Evolutionary conservation across 2,329 filamentous ascomycete genomes (phyloP).

Genomic region (Diaporthe sp.): DNA sequence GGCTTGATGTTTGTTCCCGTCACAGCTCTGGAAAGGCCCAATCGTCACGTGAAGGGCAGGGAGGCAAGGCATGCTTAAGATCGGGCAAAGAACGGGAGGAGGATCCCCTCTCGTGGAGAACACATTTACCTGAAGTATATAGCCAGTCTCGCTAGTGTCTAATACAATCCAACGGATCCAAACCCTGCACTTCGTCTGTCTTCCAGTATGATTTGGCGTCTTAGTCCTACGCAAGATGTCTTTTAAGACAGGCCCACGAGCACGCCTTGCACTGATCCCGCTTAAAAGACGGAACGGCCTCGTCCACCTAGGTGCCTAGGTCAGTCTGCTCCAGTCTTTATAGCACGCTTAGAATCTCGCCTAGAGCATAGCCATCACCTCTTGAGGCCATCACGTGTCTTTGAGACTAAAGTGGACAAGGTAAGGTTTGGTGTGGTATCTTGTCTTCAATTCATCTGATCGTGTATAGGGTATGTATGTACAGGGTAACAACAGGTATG

Average conservation of each 20-base stretch:
- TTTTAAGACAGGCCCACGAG: background rate
- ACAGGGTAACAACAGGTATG: constrained; percentile 36
- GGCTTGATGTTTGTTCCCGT: background rate
- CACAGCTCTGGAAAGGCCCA: constrained; percentile 1
- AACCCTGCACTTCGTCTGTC: background rate
- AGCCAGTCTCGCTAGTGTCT: constrained; percentile 35
- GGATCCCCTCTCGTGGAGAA: background rate
- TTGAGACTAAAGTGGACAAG: background rate
- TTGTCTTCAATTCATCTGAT: constrained; percentile 37
- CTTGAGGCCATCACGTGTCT: no score
- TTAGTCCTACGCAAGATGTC: background rate
- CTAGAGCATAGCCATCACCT: background rate
- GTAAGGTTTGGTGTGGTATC: background rate
- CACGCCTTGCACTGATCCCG: no score
- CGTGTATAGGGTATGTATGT: constrained; percentile 38
- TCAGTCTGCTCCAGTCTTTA: no score
- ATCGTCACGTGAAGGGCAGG: background rate
- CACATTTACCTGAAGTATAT: constrained; percentile 32
- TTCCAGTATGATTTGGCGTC: background rate
- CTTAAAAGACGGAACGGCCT: background rate
- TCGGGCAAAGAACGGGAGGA: background rate
- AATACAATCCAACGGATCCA: constrained; percentile 21
- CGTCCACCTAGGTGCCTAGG: no score
- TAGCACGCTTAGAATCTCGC: background rate
- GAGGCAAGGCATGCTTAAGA: constrained; percentile 7